Conservation (phyloP, 2,329 filamentous ascomycete genomes). For the Proliferodiscus dingleyae region DNA sequence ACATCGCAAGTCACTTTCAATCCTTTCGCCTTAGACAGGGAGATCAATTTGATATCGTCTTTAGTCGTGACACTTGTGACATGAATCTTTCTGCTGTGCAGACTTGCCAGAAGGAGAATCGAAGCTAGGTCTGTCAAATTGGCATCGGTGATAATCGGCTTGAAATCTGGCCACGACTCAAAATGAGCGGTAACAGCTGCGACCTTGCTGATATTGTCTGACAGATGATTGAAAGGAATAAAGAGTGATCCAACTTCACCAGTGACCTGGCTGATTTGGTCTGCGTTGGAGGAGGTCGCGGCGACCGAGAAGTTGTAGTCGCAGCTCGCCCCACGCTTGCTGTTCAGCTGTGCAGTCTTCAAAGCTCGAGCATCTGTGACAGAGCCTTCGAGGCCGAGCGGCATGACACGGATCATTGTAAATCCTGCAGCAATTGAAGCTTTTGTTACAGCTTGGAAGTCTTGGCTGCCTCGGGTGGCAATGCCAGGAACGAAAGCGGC, state of each 20-base stretch:
- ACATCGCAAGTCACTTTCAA: slow-evolving; percentile 78
- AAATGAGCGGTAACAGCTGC: slow-evolving; percentile 76
- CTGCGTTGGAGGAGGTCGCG: slow-evolving; percentile 67
- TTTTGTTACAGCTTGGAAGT: slow-evolving; percentile 66
- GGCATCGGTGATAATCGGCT: slow-evolving; percentile 77
- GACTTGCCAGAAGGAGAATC: slow-evolving; percentile 69
- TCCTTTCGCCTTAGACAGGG: slow-evolving; percentile 76
- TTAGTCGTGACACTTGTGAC: slow-evolving; percentile 77
- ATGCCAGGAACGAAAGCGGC: slow-evolving; percentile 76
- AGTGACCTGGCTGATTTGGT: slow-evolving; percentile 68
- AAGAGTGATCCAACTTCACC: slow-evolving; percentile 74
- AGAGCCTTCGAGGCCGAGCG: slow-evolving; percentile 65
- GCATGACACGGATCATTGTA: slow-evolving; percentile 77
- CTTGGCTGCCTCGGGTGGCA: slow-evolving; percentile 56
- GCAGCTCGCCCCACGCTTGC: slow-evolving; percentile 61
- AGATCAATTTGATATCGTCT: slow-evolving; percentile 73
- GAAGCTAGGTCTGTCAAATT: slow-evolving; percentile 79
- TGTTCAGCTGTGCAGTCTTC: slow-evolving; percentile 67
- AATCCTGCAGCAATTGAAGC: slow-evolving; percentile 72
- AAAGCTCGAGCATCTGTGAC: slow-evolving; percentile 69
- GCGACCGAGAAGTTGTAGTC: slow-evolving; percentile 78
- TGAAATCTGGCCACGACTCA: slow-evolving; percentile 69
- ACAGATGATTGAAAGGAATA: slow-evolving; percentile 74
- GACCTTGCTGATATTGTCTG: slow-evolving; percentile 79
- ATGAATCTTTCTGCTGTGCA: slow-evolving; percentile 73